Percentiles rank a stretch among this genome's conserved stretches.
These are phyloP conservation scores for Sphagnum contortum DNA, from an alignment of 225 moss, liverwort and hornwort species.

Conservation along the genomic window DNA sequence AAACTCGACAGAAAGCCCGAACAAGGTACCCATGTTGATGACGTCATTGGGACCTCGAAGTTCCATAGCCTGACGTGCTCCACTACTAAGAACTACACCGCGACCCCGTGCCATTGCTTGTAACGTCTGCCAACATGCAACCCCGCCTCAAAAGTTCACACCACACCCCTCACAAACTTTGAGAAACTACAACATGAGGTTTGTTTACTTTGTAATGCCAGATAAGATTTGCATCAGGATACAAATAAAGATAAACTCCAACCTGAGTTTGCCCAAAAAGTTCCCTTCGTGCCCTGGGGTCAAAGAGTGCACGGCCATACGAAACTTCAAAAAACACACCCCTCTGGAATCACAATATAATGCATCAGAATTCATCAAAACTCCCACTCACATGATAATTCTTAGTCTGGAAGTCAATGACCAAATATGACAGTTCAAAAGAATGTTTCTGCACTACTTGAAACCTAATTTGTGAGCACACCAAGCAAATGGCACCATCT, in stretches of 20 bases:
- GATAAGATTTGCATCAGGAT: too few species aligned
- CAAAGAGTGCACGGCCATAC: conserved; percentile 69
- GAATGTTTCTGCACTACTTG: too few species aligned
- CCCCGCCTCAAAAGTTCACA: not conserved
- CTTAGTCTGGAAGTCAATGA: too few species aligned
- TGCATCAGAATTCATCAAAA: not conserved
- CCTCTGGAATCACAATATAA: conserved; percentile 34
- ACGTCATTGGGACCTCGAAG: conserved; percentile 95
- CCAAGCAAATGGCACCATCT: too few species aligned
- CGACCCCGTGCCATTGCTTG: conserved; percentile 55
- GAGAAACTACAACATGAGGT: not conserved
- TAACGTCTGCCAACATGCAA: conserved; percentile 54
- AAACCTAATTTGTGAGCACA: too few species aligned
- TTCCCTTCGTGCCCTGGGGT: conserved; percentile 72
- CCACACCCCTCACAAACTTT: not conserved
- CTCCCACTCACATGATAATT: not conserved
- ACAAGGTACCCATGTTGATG: conserved; percentile 82
- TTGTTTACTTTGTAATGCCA: too few species aligned
- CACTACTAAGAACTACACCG: conserved; percentile 81
- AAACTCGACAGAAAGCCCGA: conserved; percentile 65
- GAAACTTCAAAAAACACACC: conserved; percentile 80
- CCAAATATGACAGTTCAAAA: too few species aligned
- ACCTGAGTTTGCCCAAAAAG: conserved; percentile 79
- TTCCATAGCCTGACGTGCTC: conserved; percentile 60
- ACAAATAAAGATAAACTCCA: conserved; percentile 2